Conservation (phyloP, 176 grass and related monocot genomes). For the Pontederia paniculata region DNA sequence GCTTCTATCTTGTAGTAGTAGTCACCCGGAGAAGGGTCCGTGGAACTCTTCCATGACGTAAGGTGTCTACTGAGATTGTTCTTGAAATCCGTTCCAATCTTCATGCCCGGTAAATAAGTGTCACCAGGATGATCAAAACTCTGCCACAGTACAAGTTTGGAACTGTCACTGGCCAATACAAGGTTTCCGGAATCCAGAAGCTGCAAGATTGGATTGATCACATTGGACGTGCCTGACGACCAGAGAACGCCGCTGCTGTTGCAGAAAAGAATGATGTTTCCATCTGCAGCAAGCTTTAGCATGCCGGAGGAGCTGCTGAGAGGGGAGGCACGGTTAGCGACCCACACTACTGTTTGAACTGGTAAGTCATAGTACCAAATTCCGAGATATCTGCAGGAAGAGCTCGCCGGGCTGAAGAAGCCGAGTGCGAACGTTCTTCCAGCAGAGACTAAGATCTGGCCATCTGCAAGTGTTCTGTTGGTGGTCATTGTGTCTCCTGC, state of each 20-base stretch:
- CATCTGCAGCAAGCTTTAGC: too few species aligned
- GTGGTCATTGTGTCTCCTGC: too few species aligned
- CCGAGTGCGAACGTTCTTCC: conserved; percentile 22
- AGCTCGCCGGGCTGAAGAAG: conserved; percentile 43
- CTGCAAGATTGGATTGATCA: background rate
- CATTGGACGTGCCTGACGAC: background rate
- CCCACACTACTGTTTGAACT: conserved; percentile 17
- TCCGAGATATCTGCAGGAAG: conserved; percentile 33
- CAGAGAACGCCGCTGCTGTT: background rate
- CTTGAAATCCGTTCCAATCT: background rate
- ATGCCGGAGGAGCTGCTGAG: too few species aligned
- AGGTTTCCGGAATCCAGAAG: conserved; percentile 13
- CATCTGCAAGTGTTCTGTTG: conserved; percentile 38
- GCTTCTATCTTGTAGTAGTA: background rate
- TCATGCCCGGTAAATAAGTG: conserved; percentile 4
- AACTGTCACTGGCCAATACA: background rate
- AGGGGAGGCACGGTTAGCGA: too few species aligned
- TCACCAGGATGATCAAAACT: conserved; percentile 17
- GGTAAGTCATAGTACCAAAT: conserved; percentile 25
- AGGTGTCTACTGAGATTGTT: background rate
- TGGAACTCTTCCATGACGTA: conserved; percentile 6
- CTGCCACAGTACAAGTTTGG: background rate
- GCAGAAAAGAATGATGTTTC: too few species aligned
- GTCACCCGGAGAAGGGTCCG: conserved; percentile 14
- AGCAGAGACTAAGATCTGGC: conserved; percentile 24